Base-by-base conservation (phyloP, 2,329 filamentous ascomycete species). In the Cladosporium phlei region DNA sequence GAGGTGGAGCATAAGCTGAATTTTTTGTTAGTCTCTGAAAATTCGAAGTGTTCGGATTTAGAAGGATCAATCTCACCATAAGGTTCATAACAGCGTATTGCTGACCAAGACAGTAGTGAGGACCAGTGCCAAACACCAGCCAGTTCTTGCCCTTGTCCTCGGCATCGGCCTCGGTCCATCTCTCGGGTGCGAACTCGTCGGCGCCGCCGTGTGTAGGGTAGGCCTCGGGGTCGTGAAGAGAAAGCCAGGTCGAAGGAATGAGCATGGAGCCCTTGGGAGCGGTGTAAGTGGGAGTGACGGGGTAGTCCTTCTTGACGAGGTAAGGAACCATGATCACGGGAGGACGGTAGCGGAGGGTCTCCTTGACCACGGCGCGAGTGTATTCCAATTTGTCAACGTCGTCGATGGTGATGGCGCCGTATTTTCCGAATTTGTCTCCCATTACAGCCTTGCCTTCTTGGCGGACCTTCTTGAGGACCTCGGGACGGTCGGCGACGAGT, bases 271-370 rank as follows among this genome's bases (percentile, higher is more conserved):
- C 86, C 75, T 97, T 97, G 61, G 88, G 87, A 40, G 91, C 83
- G n/a, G 89, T 95, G 71, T 97, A 96, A 27, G 75, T 78, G 27
- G 85, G 80, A 20, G 86, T 88, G 59, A 98, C 85, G 40, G 90
- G 90, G 78, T 97, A 98, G 47, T 86, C 73, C 76, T 95, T 95
- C 83, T 97, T 97, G 55, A 83, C 88, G 52, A 90, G 68, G 69
- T 97, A 97, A 25, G 93, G 93, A 40, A 96, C 88, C 88, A 98
- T 95, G 68, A 96, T 79, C 61, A 98, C 93, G 47, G 93, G 93
- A 54, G 93, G 93, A 47, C 91, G 86, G 76, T 94, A 97, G 63
- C 93, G 87, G 55, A 95, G 80, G 49, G 88, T 84, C 73, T 95
- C 89, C 59, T 86, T 88, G 55, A 97, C 86, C 33, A 95, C 88